Conservation (phyloP, 208 protist species). For the Leishmania martiniquensis region DNA sequence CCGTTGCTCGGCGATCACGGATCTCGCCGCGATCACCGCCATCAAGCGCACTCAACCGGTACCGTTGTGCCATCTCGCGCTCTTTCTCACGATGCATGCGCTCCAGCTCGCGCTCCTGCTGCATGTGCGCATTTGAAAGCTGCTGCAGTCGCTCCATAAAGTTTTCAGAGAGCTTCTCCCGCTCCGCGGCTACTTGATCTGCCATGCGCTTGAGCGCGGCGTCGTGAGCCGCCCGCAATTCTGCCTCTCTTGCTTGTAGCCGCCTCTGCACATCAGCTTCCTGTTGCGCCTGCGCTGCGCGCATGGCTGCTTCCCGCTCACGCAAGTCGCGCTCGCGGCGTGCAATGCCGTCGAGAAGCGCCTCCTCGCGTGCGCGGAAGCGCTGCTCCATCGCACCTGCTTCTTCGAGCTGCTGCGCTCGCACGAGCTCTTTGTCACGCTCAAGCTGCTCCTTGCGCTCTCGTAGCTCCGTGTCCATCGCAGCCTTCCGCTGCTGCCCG, state of each 20-base stretch:
- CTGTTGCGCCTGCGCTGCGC: slow-evolving; percentile 32
- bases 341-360: slow-evolving; percentile 48
- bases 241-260: slow-evolving; percentile 46
- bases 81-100: slow-evolving; percentile 75
- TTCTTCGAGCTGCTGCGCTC: slow-evolving; percentile 34
- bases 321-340: slow-evolving; percentile 54
- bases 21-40: slow-evolving; percentile 18
- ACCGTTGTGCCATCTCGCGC: slow-evolving; percentile 44
- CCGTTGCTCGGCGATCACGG: slow-evolving; percentile 14
- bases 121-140: slow-evolving; percentile 60
- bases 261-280: slow-evolving; percentile 43
- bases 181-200: slow-evolving; percentile 42
- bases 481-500: slow-evolving; percentile 28
- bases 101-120: slow-evolving; percentile 62
- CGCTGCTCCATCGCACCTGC: slow-evolving; percentile 27
- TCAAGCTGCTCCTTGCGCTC: slow-evolving; percentile 36
- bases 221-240: slow-evolving; percentile 57
- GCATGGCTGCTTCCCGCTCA: slow-evolving; percentile 52
- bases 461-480: slow-evolving; percentile 47
- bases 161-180: slow-evolving; percentile 41
- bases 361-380: slow-evolving; percentile 52
- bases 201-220: slow-evolving; percentile 45
- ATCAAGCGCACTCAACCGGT: slow-evolving; percentile 22
- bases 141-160: slow-evolving; percentile 65
- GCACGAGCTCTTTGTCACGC: slow-evolving; percentile 47